Base-by-base conservation (phyloP, 805 yeast species). In the Scheffersomyces amazonensis region DNA sequence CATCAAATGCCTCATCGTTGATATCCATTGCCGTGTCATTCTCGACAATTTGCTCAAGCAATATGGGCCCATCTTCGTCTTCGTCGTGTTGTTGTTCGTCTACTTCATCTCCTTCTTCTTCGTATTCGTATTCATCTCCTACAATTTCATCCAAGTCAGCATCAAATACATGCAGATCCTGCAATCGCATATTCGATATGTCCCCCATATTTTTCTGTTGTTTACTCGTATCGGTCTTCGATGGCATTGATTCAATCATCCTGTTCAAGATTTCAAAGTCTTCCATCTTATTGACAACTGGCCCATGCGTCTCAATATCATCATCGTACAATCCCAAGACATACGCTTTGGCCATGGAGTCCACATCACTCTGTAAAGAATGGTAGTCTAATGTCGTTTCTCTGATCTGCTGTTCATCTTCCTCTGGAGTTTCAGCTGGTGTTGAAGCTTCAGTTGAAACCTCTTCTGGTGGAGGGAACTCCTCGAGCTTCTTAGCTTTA, bases 291-390 rank as follows among this genome's bases (percentile, higher is more conserved):
- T 76, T 75, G 16, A 81, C 71, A 0, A 81, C 72, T 11, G 75
- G 75, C 0, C 85, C 85, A 34, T 71, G 70, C 0, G 79, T 74
- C 17, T 62, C 68, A 8, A 75, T 56, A 46, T 81, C 85, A 42
- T 78, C 85, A 49, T 80, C 84, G 49, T 77, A 80, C 46, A 74
- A 54, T 1, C 86, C 87, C 16, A 68, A 47, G n/a, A 69, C 61
- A 46, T 81, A 81, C 0, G 83, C 84, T 36, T 70, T 67, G 0
- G 78, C 83, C 81, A 80, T 75, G 3, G 74, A 69, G 34, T 78
- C 83, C 46, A 74, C 40, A 47, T 78, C 74, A 15, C 64, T 64
- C 17, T 68, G 70, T 20, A 75, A 41, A 2, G 66, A 47, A 8
- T 50, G 54, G 46, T 66, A 74, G 42, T 78, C 81, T 7, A 69